Conservation (phyloP, 78 protist genomes). For the Dictyostelium purpureum region DNA sequence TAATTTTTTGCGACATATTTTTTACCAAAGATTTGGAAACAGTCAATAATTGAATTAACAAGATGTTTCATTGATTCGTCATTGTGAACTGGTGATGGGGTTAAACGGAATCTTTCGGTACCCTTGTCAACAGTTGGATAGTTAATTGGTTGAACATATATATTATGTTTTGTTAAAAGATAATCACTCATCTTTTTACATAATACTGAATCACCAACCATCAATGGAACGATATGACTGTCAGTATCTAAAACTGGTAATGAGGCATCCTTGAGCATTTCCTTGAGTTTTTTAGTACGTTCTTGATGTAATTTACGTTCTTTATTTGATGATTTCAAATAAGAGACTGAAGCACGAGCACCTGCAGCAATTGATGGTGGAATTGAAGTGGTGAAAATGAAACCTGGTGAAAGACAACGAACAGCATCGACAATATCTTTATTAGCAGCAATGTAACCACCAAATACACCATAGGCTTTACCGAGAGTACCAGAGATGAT, state of each 20-base stretch:
- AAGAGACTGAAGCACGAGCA: constrained; percentile 87
- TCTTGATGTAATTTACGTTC: constrained; percentile 82
- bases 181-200: constrained; percentile 86
- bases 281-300: constrained; percentile 69
- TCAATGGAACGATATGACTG: constrained; percentile 92
- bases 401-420: constrained; percentile 91
- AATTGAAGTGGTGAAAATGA: constrained; percentile 96
- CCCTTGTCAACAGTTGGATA: constrained; percentile 95
- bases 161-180: constrained; percentile 79
- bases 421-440: constrained; percentile 86
- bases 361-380: constrained; percentile 96
- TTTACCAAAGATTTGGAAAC: constrained; percentile 83
- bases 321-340: constrained; percentile 69
- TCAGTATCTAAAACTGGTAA: constrained; percentile 86
- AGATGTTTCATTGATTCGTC: constrained; percentile 73
- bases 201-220: constrained; percentile 90
- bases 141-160: constrained; percentile 96
- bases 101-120: constrained; percentile 88
- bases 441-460: constrained; percentile 94
- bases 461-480: constrained; percentile 92
- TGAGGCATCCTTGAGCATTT: constrained; percentile 74
- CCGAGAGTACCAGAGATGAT: constrained; percentile 95
- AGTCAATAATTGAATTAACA: constrained; percentile 55
- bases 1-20: no score
- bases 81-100: constrained; percentile 93